Evolutionary conservation across 2,329 filamentous ascomycete species (phyloP).

Genomic region (Nectriaceae sp.): DNA sequence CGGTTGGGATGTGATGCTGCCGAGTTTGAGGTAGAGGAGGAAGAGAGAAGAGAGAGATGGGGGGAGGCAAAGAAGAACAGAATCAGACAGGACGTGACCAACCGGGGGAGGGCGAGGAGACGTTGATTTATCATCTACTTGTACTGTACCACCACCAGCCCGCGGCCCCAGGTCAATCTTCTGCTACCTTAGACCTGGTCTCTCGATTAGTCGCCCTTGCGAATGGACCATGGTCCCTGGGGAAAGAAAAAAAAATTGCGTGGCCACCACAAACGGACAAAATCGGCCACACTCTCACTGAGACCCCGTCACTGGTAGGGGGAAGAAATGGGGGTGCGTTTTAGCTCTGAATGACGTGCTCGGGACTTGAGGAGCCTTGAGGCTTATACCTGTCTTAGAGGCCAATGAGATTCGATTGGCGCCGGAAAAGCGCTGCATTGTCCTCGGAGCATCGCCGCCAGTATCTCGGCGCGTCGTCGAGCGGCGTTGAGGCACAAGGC

Average conservation of each 20-base stretch:
- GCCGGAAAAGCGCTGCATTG: conserved; percentile 17
- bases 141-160: background rate
- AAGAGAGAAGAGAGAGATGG: conserved; percentile 5
- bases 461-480: background rate
- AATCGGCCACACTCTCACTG: conserved; percentile 20
- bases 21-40: conserved; percentile 7
- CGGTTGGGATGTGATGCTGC: conserved; percentile 5
- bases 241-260: conserved; percentile 26
- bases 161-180: background rate
- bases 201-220: too few relatives aligned
- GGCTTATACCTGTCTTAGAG: conserved; percentile 24
- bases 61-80: conserved; percentile 2
- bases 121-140: conserved; percentile 24
- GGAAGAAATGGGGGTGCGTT: conserved; percentile 24
- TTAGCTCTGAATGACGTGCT: conserved; percentile 37
- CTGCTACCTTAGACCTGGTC: background rate
- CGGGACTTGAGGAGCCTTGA: conserved; percentile 34
- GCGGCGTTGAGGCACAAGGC: background rate
- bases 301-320: background rate
- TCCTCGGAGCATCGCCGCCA: conserved; percentile 29
- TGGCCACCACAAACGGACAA: conserved; percentile 22
- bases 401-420: conserved; percentile 24
- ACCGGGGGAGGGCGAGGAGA: conserved; percentile 4
- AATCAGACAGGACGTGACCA: conserved; percentile 10
- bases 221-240: conserved; percentile 8